These are phyloP conservation scores for Saxophila tyrrhenica DNA, from an alignment of 495 filamentous ascomycete genomes.

Conservation along the genomic window DNA sequence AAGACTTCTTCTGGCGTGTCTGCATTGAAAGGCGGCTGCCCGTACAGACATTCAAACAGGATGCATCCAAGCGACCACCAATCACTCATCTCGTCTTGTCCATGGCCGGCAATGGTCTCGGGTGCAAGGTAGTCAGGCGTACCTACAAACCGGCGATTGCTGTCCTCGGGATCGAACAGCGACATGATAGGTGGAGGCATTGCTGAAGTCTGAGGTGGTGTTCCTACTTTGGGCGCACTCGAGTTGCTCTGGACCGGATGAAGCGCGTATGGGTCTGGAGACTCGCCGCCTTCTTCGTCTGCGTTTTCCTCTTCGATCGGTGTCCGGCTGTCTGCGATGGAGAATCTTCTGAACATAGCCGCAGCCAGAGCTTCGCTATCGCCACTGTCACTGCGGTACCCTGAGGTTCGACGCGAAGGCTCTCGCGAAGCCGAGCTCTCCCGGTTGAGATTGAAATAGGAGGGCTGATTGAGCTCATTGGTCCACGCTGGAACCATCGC, in stretches of 20 bases:
- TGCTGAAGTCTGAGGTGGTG: constrained; percentile 50
- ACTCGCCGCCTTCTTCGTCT: constrained; percentile 48
- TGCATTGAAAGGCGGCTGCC: constrained; percentile 88
- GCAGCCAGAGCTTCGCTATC: constrained; percentile 69
- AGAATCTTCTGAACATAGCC: constrained; percentile 74
- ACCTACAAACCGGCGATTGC: constrained; percentile 84
- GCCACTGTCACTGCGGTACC: constrained; percentile 81
- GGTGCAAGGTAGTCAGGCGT: constrained; percentile 96
- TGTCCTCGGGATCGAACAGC: constrained; percentile 90
- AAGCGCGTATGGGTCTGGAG: constrained; percentile 56
- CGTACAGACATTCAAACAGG: constrained; percentile 89
- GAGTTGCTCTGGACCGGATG: constrained; percentile 35
- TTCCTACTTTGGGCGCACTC: constrained; percentile 30
- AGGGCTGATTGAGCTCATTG: constrained; percentile 62
- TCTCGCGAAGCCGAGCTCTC: constrained; percentile 59
- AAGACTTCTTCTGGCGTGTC: constrained; percentile 86
- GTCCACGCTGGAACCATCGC: constrained; percentile 72
- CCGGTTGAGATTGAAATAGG: constrained; percentile 75
- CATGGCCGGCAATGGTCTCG: constrained; percentile 88
- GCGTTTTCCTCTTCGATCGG: constrained; percentile 62
- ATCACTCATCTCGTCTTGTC: constrained; percentile 95
- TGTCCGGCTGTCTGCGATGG: constrained; percentile 52
- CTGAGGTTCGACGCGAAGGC: constrained; percentile 66
- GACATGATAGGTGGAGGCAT: constrained; percentile 96
- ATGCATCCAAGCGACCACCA: constrained; percentile 99